Percentiles rank a stretch among this genome's conserved stretches.
phyloP scores from a whole-genome alignment of 2,329 filamentous ascomycete species.

The Verticillium albo-atrum region DNA sequence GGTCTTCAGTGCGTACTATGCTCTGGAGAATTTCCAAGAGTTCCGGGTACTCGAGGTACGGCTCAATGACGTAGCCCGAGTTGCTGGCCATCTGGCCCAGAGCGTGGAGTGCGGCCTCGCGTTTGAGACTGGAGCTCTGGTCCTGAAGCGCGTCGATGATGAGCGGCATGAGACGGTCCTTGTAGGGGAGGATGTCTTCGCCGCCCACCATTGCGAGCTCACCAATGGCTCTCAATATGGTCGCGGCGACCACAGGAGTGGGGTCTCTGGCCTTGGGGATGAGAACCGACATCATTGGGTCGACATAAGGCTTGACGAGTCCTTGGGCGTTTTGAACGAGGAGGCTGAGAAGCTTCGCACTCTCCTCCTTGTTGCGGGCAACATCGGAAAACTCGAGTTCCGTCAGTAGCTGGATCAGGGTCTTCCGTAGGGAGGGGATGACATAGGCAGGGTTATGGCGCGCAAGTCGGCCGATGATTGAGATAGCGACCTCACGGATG shows the following conservation, averaged over 20 bases:
- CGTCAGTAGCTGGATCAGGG: conserved; percentile 91
- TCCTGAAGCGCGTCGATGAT: conserved; percentile 94
- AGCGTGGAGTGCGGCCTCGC: conserved; percentile 85
- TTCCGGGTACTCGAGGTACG: conserved; percentile 92
- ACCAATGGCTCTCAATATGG: conserved; percentile 91
- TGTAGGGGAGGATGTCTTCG: conserved; percentile 88
- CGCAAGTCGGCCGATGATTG: conserved; percentile 91
- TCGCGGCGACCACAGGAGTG: conserved; percentile 85
- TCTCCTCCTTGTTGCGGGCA: conserved; percentile 91
- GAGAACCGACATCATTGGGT: conserved; percentile 93
- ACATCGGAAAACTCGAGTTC: conserved; percentile 96
- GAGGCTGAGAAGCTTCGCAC: conserved; percentile 85
- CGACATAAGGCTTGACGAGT: conserved; percentile 93
- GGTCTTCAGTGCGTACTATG: conserved; percentile 86
- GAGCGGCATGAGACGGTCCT: conserved; percentile 88
- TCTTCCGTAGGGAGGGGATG: conserved; percentile 90
- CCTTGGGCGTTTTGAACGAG: conserved; percentile 90
- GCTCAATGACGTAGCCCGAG: conserved; percentile 94
- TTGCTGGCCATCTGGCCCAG: conserved; percentile 92
- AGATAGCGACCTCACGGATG: conserved; percentile 91
- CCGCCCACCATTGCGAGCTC: conserved; percentile 92
- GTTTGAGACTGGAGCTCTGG: conserved; percentile 82
- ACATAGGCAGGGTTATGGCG: conserved; percentile 94
- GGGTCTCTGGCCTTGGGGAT: conserved; percentile 84
- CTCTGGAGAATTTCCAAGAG: conserved; percentile 88